A percentile compares a stretch with the other conserved stretches of the same genome.
phyloP scores from a whole-genome alignment of 1,139 yeast genomes.

The Geotrichum reessii region DNA sequence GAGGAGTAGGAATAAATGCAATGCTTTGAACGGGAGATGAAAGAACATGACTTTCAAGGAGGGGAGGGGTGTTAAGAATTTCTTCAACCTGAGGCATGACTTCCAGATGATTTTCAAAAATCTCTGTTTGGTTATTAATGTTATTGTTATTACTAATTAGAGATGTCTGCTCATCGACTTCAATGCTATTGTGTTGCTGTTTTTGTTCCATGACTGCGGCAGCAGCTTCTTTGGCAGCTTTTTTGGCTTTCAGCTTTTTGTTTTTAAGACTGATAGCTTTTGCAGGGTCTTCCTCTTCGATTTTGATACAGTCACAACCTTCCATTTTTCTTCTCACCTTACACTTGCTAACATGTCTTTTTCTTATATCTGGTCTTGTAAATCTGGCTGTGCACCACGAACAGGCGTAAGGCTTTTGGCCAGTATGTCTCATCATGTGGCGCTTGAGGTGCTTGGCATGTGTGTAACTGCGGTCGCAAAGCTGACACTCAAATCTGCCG shows the following conservation, averaged over 20 bases:
- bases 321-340: conserved; percentile 16
- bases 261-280: conserved; percentile 13
- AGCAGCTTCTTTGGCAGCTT: conserved; percentile 5
- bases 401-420: conserved; percentile 31
- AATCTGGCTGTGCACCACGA: conserved; percentile 28
- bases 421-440: conserved; percentile 34
- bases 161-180: not conserved
- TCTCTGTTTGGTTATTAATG: not conserved
- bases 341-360: conserved; percentile 28
- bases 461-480: conserved; percentile 31
- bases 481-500: conserved; percentile 31
- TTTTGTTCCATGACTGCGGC: not conserved
- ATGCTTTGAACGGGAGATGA: not conserved
- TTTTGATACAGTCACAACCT: conserved; percentile 15
- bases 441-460: conserved; percentile 35
- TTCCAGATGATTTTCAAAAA: not conserved
- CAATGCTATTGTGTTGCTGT: not conserved
- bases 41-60: not conserved
- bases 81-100: not conserved
- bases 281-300: conserved; percentile 18
- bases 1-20: not conserved
- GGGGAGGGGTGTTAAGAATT: not conserved
- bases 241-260: conserved; percentile 9
- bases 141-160: not conserved
- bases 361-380: conserved; percentile 31